phyloP scores from a whole-genome alignment of 2,329 filamentous ascomycete genomes.

The Penicillium sp. region DNA sequence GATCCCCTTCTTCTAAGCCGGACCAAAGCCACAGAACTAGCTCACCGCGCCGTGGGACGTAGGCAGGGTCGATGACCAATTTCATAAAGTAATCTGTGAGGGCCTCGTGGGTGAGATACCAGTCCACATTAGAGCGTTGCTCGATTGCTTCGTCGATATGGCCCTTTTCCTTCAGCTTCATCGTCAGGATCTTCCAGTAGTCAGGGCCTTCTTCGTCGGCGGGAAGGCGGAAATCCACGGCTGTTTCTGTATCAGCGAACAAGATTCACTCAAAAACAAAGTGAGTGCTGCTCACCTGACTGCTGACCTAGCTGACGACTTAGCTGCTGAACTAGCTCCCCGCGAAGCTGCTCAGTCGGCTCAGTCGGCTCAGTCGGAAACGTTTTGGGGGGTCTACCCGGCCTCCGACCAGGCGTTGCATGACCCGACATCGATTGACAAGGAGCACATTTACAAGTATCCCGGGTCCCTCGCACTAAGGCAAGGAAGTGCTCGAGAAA shows the following conservation, averaged over 20 bases:
- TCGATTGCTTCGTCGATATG: conserved; percentile 48
- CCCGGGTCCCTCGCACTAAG: conserved; percentile 53
- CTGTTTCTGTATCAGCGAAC: background rate
- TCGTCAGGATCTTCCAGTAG: conserved; percentile 36
- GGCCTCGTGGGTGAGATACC: conserved; percentile 52
- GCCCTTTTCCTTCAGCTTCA: conserved; percentile 47
- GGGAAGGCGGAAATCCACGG: background rate
- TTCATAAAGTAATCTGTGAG: conserved; percentile 47
- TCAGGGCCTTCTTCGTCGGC: conserved; percentile 20
- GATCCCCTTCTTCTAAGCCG: conserved; percentile 35
- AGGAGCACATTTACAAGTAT: conserved; percentile 53
- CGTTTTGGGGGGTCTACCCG: conserved; percentile 6
- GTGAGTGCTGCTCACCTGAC: background rate
- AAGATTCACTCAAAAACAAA: background rate
- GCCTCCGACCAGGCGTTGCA: background rate
- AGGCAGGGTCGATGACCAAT: conserved; percentile 49
- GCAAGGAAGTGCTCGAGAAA: conserved; percentile 60
- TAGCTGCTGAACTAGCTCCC: too few species aligned
- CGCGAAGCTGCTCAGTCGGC: background rate
- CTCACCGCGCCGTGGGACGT: conserved; percentile 58
- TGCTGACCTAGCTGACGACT: too few species aligned
- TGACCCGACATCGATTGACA: conserved; percentile 38
- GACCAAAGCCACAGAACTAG: conserved; percentile 55
- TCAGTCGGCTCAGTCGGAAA: conserved; percentile 8
- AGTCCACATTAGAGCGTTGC: conserved; percentile 58